A percentile compares a stretch with the other conserved stretches of the same genome.
Conservation (phyloP, 495 filamentous ascomycete species). For the Neurospora sp. region DNA sequence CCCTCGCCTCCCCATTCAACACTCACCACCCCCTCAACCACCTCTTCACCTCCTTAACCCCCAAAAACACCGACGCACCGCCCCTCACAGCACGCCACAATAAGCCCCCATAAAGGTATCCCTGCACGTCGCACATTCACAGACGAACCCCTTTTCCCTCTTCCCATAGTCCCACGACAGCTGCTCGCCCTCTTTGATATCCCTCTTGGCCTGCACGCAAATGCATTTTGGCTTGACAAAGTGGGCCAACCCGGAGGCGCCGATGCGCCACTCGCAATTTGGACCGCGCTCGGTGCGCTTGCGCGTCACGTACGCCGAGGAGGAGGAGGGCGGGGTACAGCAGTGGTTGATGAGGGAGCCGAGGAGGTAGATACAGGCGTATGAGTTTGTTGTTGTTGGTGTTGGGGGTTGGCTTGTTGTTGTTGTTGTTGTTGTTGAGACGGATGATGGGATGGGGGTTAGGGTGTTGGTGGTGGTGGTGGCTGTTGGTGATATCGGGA, state of each 20-base stretch:
- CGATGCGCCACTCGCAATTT: constrained; percentile 20
- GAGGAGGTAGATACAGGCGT: constrained; percentile 21
- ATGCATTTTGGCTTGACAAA: constrained; percentile 13
- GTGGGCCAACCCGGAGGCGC: constrained; percentile 7
- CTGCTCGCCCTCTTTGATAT: constrained; percentile 20
- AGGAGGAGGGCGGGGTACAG: constrained; percentile 11
- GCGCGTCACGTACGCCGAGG: background rate
- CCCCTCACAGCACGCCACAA: constrained; percentile 10
- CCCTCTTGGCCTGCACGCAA: constrained; percentile 14
- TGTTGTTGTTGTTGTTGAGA: background rate
- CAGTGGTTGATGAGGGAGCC: constrained; percentile 25
- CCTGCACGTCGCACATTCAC: constrained; percentile 14
- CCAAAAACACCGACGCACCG: background rate
- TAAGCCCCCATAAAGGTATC: background rate
- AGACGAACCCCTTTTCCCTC: constrained; percentile 11
- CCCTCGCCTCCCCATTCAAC: background rate
- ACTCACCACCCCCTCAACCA: background rate
- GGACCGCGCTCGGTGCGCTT: constrained; percentile 6
- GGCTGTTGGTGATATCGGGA: background rate
- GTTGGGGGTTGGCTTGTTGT: background rate
- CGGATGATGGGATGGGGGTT: background rate
- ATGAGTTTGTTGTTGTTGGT: background rate
- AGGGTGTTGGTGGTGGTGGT: background rate
- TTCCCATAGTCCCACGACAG: constrained; percentile 21
- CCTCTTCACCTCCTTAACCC: background rate